Percentiles rank a stretch among this genome's conserved stretches.
These are phyloP conservation scores for Aspergillus quadrilineatus DNA, from an alignment of 2,329 filamentous ascomycete genomes.

Conservation along the genomic window DNA sequence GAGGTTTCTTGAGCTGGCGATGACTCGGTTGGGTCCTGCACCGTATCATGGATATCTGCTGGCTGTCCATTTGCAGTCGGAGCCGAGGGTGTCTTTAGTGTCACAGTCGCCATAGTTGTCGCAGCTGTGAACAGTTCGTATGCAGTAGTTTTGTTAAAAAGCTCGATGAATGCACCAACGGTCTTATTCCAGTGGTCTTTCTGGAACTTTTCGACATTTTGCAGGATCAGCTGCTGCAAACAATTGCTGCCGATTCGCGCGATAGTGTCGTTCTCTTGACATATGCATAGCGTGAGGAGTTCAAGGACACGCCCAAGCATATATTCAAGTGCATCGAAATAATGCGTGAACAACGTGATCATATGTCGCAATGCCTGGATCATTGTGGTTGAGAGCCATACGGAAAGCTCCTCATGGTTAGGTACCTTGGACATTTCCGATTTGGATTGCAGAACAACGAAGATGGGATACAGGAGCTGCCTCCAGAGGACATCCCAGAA, in stretches of 20 bases:
- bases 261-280: constrained; percentile 98
- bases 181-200: constrained; percentile 89
- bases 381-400: constrained; percentile 99
- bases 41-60: constrained; percentile 24
- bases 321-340: constrained; percentile 92
- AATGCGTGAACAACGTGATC: constrained; percentile 98
- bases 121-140: constrained; percentile 92
- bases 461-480: constrained; percentile 95
- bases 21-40: constrained; percentile 24
- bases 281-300: constrained; percentile 91
- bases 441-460: constrained; percentile 93
- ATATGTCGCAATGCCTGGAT: constrained; percentile 97
- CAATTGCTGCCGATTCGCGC: constrained; percentile 98
- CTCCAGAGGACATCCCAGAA: constrained; percentile 99
- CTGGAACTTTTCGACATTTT: constrained; percentile 91
- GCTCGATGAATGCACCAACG: constrained; percentile 89
- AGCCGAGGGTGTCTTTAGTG: constrained; percentile 28
- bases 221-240: constrained; percentile 89
- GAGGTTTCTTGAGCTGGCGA: constrained; percentile 23
- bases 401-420: constrained; percentile 94
- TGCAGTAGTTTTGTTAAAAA: constrained; percentile 92
- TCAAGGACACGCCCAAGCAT: constrained; percentile 98
- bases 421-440: constrained; percentile 94
- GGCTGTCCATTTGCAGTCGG: constrained; percentile 35
- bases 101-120: constrained; percentile 52